phyloP scores from a whole-genome alignment of 164 flowering plant species.

The Umbellularia californica region DNA sequence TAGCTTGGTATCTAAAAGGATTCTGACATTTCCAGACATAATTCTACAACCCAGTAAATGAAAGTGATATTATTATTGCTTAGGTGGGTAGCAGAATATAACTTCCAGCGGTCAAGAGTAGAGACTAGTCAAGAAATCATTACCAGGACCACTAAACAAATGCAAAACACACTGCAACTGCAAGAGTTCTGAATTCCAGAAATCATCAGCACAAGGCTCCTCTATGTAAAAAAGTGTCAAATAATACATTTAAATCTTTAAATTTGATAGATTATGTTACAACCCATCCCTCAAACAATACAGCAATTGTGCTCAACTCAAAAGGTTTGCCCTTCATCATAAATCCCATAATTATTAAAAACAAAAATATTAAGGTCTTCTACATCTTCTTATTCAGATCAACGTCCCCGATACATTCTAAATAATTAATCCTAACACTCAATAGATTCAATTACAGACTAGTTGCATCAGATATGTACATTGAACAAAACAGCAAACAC shows the following conservation, averaged over 20 bases:
- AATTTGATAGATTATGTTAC: no score
- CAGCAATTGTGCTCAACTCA: no score
- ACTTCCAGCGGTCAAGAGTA: no score
- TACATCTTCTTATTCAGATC: neutral
- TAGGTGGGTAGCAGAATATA: no score
- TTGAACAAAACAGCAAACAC: neutral
- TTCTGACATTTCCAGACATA: neutral
- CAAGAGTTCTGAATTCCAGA: neutral
- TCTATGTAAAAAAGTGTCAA: no score
- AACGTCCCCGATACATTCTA: neutral
- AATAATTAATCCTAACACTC: neutral
- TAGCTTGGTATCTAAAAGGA: neutral
- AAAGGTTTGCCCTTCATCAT: neutral
- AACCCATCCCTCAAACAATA: no score
- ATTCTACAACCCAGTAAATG: neutral
- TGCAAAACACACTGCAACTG: neutral
- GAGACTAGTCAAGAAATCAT: no score
- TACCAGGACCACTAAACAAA: no score
- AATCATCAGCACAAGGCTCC: neutral
- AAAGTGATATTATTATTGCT: no score
- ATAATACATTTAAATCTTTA: no score
- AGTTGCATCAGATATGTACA: neutral
- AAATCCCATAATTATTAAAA: neutral
- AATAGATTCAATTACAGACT: neutral
- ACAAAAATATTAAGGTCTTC: neutral